Conservation (phyloP, 768 basidiomycete species). For the Pulveroboletus sp. region DNA sequence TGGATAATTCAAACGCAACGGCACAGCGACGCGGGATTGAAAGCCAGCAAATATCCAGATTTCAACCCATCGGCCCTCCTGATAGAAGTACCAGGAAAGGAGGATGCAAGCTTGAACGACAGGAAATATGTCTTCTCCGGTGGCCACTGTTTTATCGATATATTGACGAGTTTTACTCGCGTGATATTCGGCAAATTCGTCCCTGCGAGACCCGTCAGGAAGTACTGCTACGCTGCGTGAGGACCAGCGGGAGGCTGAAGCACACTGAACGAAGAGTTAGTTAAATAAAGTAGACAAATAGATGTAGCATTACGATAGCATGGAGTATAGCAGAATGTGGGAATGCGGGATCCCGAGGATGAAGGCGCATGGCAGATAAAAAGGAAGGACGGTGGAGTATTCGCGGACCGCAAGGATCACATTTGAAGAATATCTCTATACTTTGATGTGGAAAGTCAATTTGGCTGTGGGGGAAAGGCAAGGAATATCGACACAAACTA, state of each 20-base stretch:
- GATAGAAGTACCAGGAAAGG: conserved; percentile 89
- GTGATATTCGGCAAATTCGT: conserved; percentile 85
- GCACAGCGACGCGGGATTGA: conserved; percentile 78
- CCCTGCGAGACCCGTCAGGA: conserved; percentile 75
- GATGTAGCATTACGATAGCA: conserved; percentile 68
- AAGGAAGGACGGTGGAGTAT: conserved; percentile 82
- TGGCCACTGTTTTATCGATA: conserved; percentile 89
- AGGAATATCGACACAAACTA: conserved; percentile 50
- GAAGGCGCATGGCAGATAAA: conserved; percentile 72
- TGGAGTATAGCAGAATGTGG: conserved; percentile 90
- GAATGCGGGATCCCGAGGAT: conserved; percentile 79
- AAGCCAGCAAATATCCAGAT: conserved; percentile 90
- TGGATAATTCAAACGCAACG: conserved; percentile 80
- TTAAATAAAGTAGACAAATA: conserved; percentile 1
- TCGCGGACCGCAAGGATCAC: conserved; percentile 83
- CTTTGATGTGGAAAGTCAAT: conserved; percentile 38
- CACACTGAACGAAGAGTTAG: conserved; percentile 50
- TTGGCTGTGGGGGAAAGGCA: conserved; percentile 1
- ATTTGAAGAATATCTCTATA: conserved; percentile 84
- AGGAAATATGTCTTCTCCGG: conserved; percentile 80
- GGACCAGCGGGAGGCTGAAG: conserved; percentile 81
- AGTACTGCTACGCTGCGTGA: conserved; percentile 63
- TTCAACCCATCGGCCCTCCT: conserved; percentile 87
- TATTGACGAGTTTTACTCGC: conserved; percentile 84
- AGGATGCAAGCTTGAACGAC: conserved; percentile 87